Base-by-base conservation (phyloP, 306 rosid species). In the Cercis canadensis region DNA sequence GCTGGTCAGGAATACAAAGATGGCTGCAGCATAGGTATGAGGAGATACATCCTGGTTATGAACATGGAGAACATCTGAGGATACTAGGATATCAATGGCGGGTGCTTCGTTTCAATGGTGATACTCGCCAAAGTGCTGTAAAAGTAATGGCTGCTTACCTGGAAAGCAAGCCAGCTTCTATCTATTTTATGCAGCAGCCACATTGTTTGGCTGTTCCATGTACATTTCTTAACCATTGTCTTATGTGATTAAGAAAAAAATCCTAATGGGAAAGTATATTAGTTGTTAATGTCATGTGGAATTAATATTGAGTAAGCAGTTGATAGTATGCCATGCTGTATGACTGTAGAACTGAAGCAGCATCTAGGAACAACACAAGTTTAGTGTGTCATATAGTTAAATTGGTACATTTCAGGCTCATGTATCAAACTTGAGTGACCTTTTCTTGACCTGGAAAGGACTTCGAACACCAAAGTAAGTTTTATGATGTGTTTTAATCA, bases 171-270 rank as follows among this genome's bases (percentile, higher is more conserved):
- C 87, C 96, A 0, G 90, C 65, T 4, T 76, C 76, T 21, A 64
- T 94, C 52, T 77, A 74, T 56, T 76, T 89, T 36, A 94, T 89
- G 95, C 98, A 89, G 80, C 97, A 90, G 73, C 88, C 97, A 5
- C 84, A 87, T 80, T 94, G 97, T 62, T 82, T 94, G 62, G 98
- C 98, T 70, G 95, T 89, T 79, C 98, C 96, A 14, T 94, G 96
- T 92, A 89, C 75, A 31, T 57, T 67, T 54, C 80, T 73, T 32
- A 55, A 47, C 50, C 67, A 24, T 31, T 70, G 11, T 47, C 36
- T 21, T 5, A 43, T 61, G 62, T 8, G 24, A 24, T 19, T 8
- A 37, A 21, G 34, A 44, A 44, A 17, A n/a, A 6, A 36, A 24
- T 24, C 3, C 43, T 5, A 37, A 37, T 6, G 43, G 43, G 43